Conservation (phyloP, 139 green algal species). For the Chlamydomonas urium region DNA sequence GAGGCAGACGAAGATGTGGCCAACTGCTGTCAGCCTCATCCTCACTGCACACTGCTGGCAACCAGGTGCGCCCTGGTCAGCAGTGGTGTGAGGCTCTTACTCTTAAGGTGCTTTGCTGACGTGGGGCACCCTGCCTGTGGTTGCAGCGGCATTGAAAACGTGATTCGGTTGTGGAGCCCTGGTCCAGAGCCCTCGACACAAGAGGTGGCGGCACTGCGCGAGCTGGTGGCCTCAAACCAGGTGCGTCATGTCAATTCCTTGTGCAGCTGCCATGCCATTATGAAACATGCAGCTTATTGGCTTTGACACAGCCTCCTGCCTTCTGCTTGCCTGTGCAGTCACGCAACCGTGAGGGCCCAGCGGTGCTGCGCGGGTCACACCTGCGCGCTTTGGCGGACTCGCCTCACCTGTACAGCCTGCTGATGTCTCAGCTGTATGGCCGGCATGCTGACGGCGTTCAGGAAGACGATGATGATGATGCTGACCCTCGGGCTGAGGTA, state of each 20-base stretch:
- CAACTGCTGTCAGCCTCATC: constrained; percentile 78
- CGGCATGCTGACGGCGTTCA: constrained; percentile 4
- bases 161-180: constrained; percentile 59
- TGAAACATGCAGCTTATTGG: neutral
- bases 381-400: constrained; percentile 46
- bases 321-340: constrained; percentile 2
- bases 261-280: neutral
- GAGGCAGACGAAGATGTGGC: constrained; percentile 74
- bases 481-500: constrained; percentile 15
- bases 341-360: neutral
- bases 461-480: constrained; percentile 18
- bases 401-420: constrained; percentile 35
- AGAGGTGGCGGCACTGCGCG: constrained; percentile 12
- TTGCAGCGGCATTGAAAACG: constrained; percentile 76
- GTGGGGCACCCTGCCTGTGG: too few species aligned
- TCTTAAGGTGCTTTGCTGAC: too few species aligned
- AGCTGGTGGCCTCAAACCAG: constrained; percentile 44
- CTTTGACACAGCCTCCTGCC: constrained; percentile 7
- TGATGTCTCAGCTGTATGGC: constrained; percentile 32
- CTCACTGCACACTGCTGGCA: constrained; percentile 66
- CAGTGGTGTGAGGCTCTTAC: too few species aligned
- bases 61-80: too few species aligned
- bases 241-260: constrained; percentile 12
- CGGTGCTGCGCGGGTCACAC: neutral
- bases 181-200: neutral